Evolutionary conservation across 805 yeast genomes (phyloP), one percentile per base, ranked within the genome.

Genomic region (Yarrowia divulgata): DNA sequence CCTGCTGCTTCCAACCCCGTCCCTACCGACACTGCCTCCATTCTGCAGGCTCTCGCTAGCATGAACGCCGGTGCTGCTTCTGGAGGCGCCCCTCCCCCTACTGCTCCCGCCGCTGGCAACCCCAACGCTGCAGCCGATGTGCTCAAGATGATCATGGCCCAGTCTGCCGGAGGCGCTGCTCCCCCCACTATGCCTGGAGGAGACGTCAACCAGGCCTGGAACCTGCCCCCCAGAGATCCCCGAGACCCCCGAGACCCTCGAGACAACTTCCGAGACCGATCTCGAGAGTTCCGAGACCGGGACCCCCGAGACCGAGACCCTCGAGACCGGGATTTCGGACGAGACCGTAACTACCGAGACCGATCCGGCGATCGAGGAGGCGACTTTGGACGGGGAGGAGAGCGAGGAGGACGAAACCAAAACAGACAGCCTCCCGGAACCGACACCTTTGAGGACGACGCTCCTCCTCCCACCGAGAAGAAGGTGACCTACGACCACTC

Each of bases 41-140:
- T 89, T 69, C 83, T 90, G 72, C 90, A 87, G 81, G 91, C 91
- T 29, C 81, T 88, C 67, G 90, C 91, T 32, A 83, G 87, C 58
- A 82, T 88, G 77, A 89, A 78, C 75, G 73, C 86, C 75, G 82
- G 85, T 40, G 75, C 79, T 64, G 70, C 69, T 71, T 72, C 83
- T 14, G 75, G 75, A 62, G 72, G 77, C 6, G 55, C 69, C 68
- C 76, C 80, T 23, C 78, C 80, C 68, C 76, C 80, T 23, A 78
- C 80, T 48, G 70, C 64, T 39, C 71, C 68, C 16, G 39, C 67
- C 29, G 39, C 67, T 16, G 46, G 64, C 49, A 54, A 43, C 50
- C 54, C 71, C 23, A 48, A 35, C 14, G 29, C 67, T 40, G 62
- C 67, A 29, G 69, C 46, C 13, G 68, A 63, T 13, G 57, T 63